Percentiles rank a stretch among this genome's conserved stretches.
Evolutionary conservation across 768 basidiomycete genomes (phyloP).

Genomic region (Kwoniella bestiolae): DNA sequence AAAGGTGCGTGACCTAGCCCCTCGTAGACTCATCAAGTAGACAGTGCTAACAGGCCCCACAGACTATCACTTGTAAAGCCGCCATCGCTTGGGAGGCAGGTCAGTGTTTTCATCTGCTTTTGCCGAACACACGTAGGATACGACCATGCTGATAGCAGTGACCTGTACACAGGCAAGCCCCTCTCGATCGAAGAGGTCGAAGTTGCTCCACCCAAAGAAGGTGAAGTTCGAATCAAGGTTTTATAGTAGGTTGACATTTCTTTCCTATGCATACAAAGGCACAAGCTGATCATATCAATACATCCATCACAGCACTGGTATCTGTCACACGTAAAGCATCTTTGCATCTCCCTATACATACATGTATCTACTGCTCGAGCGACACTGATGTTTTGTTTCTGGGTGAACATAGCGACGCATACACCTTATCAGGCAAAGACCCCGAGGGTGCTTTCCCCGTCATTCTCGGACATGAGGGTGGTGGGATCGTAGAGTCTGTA

Average conservation of each 20-base stretch:
- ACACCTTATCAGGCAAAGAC: constrained; percentile 93
- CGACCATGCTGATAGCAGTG: not conserved
- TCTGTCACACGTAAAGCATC: constrained; percentile 85
- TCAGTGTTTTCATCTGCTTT: constrained; percentile 59
- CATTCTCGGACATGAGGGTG: constrained; percentile 84
- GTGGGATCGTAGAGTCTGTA: constrained; percentile 78
- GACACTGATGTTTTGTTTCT: not conserved
- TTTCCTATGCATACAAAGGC: not conserved
- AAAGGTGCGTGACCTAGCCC: constrained; percentile 57
- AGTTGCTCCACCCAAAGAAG: constrained; percentile 84
- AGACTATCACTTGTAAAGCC: constrained; percentile 77
- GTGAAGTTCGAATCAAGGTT: constrained; percentile 93
- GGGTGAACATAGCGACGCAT: constrained; percentile 81
- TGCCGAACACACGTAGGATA: not conserved
- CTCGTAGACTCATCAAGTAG: not conserved
- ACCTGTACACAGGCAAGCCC: constrained; percentile 43
- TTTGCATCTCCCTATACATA: no score
- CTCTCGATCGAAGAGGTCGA: constrained; percentile 89
- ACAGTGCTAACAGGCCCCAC: constrained; percentile 1
- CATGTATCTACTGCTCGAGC: no score
- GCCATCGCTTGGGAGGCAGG: constrained; percentile 95
- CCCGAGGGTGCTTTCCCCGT: constrained; percentile 92
- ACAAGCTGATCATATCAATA: constrained; percentile 9
- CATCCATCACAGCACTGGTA: constrained; percentile 68
- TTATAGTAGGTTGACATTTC: constrained; percentile 62